phyloP scores from a whole-genome alignment of 2,329 filamentous ascomycete genomes.

The Cryphonectria naterciae region DNA sequence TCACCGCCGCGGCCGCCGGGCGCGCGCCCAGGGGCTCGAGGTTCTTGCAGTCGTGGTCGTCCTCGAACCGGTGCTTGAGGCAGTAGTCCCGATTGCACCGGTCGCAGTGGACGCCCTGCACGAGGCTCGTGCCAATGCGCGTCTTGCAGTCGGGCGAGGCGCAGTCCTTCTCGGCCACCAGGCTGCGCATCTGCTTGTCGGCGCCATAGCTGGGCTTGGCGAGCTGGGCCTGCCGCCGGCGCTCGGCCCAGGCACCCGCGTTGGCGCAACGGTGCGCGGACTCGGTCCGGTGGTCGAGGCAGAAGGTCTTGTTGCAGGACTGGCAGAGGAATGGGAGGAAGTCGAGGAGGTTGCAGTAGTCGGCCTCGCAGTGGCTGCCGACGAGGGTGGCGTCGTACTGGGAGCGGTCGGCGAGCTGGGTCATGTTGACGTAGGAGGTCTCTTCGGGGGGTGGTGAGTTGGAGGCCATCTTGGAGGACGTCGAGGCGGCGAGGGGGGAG shows the following conservation, averaged over 20 bases:
- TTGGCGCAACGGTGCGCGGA: constrained; percentile 72
- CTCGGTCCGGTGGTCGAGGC: constrained; percentile 91
- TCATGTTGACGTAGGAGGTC: constrained; percentile 72
- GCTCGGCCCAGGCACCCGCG: constrained; percentile 65
- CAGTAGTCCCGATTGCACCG: constrained; percentile 76
- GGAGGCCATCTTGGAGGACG: constrained; percentile 52
- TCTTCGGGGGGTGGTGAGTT: constrained; percentile 44
- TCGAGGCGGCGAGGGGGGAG: neutral
- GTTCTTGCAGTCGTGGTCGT: constrained; percentile 85
- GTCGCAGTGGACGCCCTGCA: constrained; percentile 71
- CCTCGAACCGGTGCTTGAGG: constrained; percentile 73
- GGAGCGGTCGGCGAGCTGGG: constrained; percentile 52
- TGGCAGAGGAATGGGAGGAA: constrained; percentile 95
- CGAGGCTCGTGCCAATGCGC: constrained; percentile 68
- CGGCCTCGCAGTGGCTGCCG: constrained; percentile 87
- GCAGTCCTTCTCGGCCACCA: constrained; percentile 68
- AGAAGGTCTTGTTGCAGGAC: constrained; percentile 83
- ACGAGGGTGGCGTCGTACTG: constrained; percentile 75
- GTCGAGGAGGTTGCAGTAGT: constrained; percentile 92
- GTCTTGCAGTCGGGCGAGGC: constrained; percentile 69
- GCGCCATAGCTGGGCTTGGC: constrained; percentile 58
- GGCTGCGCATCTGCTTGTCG: constrained; percentile 57
- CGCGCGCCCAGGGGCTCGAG: constrained; percentile 63
- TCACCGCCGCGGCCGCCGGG: constrained; percentile 46
- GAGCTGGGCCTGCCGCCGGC: constrained; percentile 58